phyloP scores from a whole-genome alignment of 257 asterid genomes.

The Thymus quinquecostatus region DNA sequence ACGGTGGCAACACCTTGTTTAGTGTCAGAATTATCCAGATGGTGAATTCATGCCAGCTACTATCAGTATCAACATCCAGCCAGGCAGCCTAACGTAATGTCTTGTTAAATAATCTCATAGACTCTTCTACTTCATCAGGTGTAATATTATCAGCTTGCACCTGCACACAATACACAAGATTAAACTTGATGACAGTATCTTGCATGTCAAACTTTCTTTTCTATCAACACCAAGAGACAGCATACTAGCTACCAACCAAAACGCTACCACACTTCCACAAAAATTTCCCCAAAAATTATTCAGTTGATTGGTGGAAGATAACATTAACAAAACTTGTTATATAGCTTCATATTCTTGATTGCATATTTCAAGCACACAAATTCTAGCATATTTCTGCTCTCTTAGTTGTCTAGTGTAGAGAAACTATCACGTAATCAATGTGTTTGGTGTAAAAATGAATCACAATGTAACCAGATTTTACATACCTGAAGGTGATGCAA shows the following conservation, averaged over 20 bases:
- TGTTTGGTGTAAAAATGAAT: conserved; percentile 6
- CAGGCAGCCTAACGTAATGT: conserved; percentile 59
- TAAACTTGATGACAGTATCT: background rate
- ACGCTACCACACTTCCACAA: too few species aligned
- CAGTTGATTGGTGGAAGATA: background rate
- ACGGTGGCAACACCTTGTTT: conserved; percentile 1
- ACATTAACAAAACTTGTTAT: background rate
- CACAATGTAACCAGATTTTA: conserved; percentile 24
- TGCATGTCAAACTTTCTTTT: background rate
- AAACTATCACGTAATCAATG: background rate
- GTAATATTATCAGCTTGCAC: conserved; percentile 87
- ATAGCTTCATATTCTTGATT: background rate
- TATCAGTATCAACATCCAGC: conserved; percentile 30
- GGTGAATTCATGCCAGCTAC: background rate
- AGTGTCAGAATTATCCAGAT: conserved; percentile 16
- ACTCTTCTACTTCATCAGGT: conserved; percentile 80
- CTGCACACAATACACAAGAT: conserved; percentile 49
- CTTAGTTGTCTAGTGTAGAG: background rate
- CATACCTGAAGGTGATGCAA: conserved; percentile 98
- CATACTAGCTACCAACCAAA: too few species aligned
- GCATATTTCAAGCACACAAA: conserved; percentile 1
- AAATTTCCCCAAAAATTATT: background rate
- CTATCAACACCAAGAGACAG: too few species aligned
- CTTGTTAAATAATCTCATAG: conserved; percentile 84
- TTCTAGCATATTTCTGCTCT: conserved; percentile 7